Base-by-base conservation (phyloP, 73 alveolate genomes). In the Diophrys appendiculata region DNA sequence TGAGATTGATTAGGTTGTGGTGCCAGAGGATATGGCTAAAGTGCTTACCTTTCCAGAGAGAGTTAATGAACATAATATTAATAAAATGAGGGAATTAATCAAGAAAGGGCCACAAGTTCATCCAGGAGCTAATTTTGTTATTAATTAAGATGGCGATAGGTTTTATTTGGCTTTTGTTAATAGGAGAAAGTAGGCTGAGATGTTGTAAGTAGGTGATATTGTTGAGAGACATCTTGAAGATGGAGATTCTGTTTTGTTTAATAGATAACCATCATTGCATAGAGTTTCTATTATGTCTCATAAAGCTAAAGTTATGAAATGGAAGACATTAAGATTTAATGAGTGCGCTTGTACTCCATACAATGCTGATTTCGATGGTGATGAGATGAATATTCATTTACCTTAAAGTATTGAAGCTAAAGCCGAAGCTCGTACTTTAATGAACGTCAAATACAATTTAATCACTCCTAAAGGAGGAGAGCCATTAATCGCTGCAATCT, bases 301-400 rank as follows among this genome's bases (percentile, higher is more conserved):
- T 87, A 89, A 94, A 77, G 99, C 98, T 24, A 96, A 95, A 69
- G 98, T 98, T 1, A 95, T 97, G 93, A 98, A 98, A 67, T 95
- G 98, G 95, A 94, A 98, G 73, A 98, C 99, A 33, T 81, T 98
- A 31, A 90, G 99, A 72, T 98, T 98, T 69, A 98, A 98, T 88
- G 99, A 96, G 82, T 90, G 99, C 89, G 92, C 89, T 68, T 98
- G 99, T 88, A 91, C 99, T 3, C 99, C 99, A 23, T 98, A 96
- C 93, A 98, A 98, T 82, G 99, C 99, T 5, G 99, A 98, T 90
- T 98, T 98, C 81, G 99, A 98, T 88, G 99, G 99, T 18, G 99
- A 98, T 88, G 99, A 98, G 88, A 98, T 98, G 99, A 98, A 98
- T 86, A 93, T 98, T 56, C 99, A 98, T 91, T 79, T 98, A 55